Evolutionary conservation across 257 asterid genomes (phyloP).

Genomic region (Plantago major): DNA sequence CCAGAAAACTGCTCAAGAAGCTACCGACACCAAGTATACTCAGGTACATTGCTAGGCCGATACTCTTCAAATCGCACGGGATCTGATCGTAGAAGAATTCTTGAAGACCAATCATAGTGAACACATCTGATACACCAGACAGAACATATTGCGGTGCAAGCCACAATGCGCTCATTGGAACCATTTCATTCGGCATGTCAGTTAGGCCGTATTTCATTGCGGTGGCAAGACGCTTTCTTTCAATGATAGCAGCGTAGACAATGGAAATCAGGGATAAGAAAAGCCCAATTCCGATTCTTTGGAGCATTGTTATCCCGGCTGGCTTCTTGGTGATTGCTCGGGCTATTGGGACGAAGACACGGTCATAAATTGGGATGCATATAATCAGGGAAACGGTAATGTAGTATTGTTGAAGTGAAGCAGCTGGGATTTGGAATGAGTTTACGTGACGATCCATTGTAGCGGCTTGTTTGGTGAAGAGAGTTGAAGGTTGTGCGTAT

Average conservation of each 20-base stretch:
- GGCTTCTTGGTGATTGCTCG: constrained; percentile 38
- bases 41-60: constrained; percentile 31
- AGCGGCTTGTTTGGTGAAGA: constrained; percentile 32
- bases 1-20: constrained; percentile 42
- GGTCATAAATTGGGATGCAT: constrained; percentile 38
- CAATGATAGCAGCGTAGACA: constrained; percentile 54
- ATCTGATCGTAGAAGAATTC: constrained; percentile 53
- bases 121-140: constrained; percentile 35
- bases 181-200: constrained; percentile 36
- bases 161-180: constrained; percentile 76
- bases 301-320: constrained; percentile 57
- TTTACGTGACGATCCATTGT: constrained; percentile 28
- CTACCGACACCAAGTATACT: constrained; percentile 42
- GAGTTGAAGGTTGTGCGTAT: constrained; percentile 26
- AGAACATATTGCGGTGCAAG: constrained; percentile 44
- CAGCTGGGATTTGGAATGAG: constrained; percentile 26
- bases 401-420: constrained; percentile 28
- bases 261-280: constrained; percentile 36
- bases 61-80: constrained; percentile 36
- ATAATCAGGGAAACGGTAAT: constrained; percentile 17
- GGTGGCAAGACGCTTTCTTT: constrained; percentile 37
- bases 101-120: constrained; percentile 45
- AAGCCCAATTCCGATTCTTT: constrained; percentile 48
- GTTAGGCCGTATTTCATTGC: constrained; percentile 38
- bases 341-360: constrained; percentile 35